Evolutionary conservation across 805 yeast genomes (phyloP).

Genomic region (Candida multigemmis): DNA sequence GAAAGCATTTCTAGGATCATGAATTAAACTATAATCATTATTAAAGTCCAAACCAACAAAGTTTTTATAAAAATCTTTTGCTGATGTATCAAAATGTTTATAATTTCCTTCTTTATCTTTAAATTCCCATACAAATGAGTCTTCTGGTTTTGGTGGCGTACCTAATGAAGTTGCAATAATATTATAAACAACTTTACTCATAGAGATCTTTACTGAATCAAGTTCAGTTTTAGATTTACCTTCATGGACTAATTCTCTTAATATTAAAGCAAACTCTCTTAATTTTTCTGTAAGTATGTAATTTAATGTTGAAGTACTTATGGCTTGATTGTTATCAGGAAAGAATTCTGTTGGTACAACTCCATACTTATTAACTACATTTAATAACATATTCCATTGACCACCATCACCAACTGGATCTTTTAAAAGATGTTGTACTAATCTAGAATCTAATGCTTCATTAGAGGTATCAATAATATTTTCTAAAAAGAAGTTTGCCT

Average conservation of each 20-base stretch:
- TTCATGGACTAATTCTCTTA: constrained; percentile 41
- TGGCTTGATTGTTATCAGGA: constrained; percentile 59
- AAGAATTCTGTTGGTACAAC: constrained; percentile 64
- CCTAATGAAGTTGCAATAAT: constrained; percentile 65
- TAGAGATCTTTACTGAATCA: constrained; percentile 18
- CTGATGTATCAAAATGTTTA: constrained; percentile 47
- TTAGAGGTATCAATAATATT: constrained; percentile 63
- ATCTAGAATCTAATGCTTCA: constrained; percentile 59
- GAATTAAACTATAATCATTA: constrained; percentile 55
- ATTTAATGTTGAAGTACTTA: constrained; percentile 49
- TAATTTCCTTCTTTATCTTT: constrained; percentile 61
- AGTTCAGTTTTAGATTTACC: constrained; percentile 33
- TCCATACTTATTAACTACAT: constrained; percentile 73
- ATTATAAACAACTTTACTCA: constrained; percentile 57
- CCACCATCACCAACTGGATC: constrained; percentile 82
- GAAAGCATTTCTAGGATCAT: constrained; percentile 75
- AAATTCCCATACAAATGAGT: constrained; percentile 66
- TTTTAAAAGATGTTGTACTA: constrained; percentile 54
- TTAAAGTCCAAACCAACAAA: constrained; percentile 44
- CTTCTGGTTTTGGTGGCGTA: constrained; percentile 66
- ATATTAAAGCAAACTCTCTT: constrained; percentile 67
- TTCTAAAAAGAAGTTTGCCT: constrained; percentile 72
- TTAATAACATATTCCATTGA: constrained; percentile 77
- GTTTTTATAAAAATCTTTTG: constrained; percentile 52
- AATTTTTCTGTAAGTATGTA: constrained; percentile 57